Percentiles rank a stretch among this genome's conserved stretches.
These are phyloP conservation scores for Pulveroboletus sp. DNA, from an alignment of 768 basidiomycete genomes.

Conservation along the genomic window DNA sequence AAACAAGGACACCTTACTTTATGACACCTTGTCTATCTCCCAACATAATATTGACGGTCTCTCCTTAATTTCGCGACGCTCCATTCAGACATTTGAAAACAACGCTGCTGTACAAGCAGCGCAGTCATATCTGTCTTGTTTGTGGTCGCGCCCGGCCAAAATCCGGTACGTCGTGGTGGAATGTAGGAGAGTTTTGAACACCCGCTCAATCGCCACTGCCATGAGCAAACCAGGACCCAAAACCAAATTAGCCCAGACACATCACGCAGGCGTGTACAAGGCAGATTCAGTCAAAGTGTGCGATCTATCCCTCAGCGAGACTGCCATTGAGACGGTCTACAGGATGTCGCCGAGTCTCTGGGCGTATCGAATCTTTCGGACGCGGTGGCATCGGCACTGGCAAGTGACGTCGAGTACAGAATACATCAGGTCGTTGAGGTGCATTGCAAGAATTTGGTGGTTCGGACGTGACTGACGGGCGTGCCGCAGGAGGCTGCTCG, in stretches of 20 bases:
- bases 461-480: not conserved
- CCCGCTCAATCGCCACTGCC: too few species aligned
- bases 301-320: slow-evolving; percentile 9
- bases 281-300: slow-evolving; percentile 61
- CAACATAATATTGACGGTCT: too few species aligned
- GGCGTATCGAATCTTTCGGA: slow-evolving; percentile 76
- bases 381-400: slow-evolving; percentile 75
- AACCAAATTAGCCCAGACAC: slow-evolving; percentile 42
- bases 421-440: slow-evolving; percentile 95
- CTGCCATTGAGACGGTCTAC: slow-evolving; percentile 9
- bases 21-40: not conserved
- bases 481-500: slow-evolving; percentile 76
- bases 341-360: slow-evolving; percentile 92
- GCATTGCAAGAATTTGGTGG: slow-evolving; percentile 11
- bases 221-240: slow-evolving; percentile 48
- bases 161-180: too few species aligned
- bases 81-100: too few species aligned
- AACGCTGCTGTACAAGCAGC: too few species aligned
- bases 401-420: slow-evolving; percentile 96
- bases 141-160: too few species aligned
- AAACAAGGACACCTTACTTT: not conserved
- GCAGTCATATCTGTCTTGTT: too few species aligned
- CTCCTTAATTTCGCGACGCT: too few species aligned
- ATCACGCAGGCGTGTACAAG: slow-evolving; percentile 62
- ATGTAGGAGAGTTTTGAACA: too few species aligned